These are phyloP conservation scores for Phaeolepiota aurea DNA, from an alignment of 768 basidiomycete genomes.

Conservation along the genomic window DNA sequence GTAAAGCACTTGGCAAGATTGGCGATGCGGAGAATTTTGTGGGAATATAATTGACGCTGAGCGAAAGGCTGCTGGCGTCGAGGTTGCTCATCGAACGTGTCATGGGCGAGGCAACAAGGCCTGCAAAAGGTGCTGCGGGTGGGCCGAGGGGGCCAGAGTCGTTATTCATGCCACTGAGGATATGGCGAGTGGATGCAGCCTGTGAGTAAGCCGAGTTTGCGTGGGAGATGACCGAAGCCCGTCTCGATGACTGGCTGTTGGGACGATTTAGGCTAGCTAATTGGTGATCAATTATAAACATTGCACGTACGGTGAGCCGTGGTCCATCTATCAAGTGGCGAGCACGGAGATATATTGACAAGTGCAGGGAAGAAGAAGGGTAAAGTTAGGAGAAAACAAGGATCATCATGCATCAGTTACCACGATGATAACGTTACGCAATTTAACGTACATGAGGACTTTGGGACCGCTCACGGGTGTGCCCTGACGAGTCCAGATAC, in stretches of 20 bases:
- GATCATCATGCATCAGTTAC: no score
- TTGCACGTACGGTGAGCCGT: slow-evolving; percentile 14
- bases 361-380: slow-evolving; percentile 11
- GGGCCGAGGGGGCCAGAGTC: slow-evolving; percentile 24
- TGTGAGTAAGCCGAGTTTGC: slow-evolving; percentile 35
- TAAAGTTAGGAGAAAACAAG: no score
- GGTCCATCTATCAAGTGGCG: slow-evolving; percentile 13
- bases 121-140: slow-evolving; percentile 29
- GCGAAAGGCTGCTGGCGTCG: slow-evolving; percentile 46
- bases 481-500: slow-evolving; percentile 27
- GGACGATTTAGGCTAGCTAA: slow-evolving; percentile 1
- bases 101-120: slow-evolving; percentile 6
- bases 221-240: slow-evolving; percentile 26
- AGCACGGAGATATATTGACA: no score
- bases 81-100: background rate
- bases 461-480: slow-evolving; percentile 8
- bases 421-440: slow-evolving; percentile 7
- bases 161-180: slow-evolving; percentile 23
- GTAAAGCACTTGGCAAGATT: slow-evolving; percentile 26
- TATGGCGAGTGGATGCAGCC: slow-evolving; percentile 39
- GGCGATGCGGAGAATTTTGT: slow-evolving; percentile 55
- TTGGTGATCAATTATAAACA: slow-evolving; percentile 2
- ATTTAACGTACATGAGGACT: slow-evolving; percentile 10
- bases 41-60: slow-evolving; percentile 70
- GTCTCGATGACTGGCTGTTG: slow-evolving; percentile 17